Conservation (phyloP, 352 stramenopile species). For the Globisporangium irregulare region DNA sequence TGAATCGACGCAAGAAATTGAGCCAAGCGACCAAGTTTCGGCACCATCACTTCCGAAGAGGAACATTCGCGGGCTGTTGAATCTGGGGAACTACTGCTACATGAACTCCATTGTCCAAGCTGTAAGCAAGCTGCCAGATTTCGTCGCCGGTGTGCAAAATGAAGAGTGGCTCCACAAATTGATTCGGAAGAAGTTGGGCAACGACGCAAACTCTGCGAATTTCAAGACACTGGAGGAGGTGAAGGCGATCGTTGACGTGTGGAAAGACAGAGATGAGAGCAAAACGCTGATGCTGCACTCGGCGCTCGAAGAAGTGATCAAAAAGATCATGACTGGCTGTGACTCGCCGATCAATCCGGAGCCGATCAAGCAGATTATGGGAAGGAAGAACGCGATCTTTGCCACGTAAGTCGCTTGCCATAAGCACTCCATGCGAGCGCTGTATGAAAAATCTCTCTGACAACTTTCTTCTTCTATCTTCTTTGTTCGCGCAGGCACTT, state of each 20-base stretch:
- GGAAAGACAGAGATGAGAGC: constrained; percentile 41
- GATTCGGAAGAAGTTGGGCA: constrained; percentile 46
- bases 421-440: background rate
- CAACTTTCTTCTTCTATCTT: background rate
- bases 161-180: constrained; percentile 57
- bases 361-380: constrained; percentile 75
- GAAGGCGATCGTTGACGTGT: constrained; percentile 40
- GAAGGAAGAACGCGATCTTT: constrained; percentile 74
- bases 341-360: constrained; percentile 76
- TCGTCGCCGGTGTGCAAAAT: constrained; percentile 44
- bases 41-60: background rate
- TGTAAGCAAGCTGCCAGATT: constrained; percentile 65
- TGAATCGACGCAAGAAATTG: constrained; percentile 19
- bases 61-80: constrained; percentile 86
- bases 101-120: constrained; percentile 94
- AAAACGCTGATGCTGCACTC: constrained; percentile 60
- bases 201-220: constrained; percentile 15
- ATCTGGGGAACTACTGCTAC: constrained; percentile 92
- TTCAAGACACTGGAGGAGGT: constrained; percentile 43
- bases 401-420: constrained; percentile 57
- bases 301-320: constrained; percentile 52
- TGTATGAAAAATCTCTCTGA: background rate
- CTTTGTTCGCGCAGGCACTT: constrained; percentile 41
- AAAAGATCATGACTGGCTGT: constrained; percentile 57
- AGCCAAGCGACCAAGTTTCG: constrained; percentile 3